Evolutionary conservation across 2,329 filamentous ascomycete genomes (phyloP).

Genomic region (Colletotrichum caudatum): DNA sequence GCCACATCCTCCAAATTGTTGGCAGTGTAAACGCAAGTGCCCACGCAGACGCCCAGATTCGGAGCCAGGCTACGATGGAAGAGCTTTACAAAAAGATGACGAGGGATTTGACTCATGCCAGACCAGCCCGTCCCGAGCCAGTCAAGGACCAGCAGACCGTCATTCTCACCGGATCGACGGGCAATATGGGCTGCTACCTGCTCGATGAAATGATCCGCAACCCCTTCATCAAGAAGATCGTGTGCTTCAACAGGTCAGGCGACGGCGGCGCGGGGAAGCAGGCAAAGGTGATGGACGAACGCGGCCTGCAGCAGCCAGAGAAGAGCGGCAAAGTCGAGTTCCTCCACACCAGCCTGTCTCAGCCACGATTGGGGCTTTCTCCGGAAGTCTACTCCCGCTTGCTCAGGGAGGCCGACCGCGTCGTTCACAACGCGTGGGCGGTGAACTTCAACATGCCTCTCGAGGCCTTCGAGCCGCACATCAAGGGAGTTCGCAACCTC

Average conservation of each 20-base stretch:
- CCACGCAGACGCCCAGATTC: neutral
- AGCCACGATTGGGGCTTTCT: slow-evolving; percentile 23
- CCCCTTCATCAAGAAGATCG: slow-evolving; percentile 41
- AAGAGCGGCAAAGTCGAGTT: slow-evolving; percentile 45
- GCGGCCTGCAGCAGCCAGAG: slow-evolving; percentile 5
- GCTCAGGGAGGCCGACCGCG: slow-evolving; percentile 54
- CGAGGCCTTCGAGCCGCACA: slow-evolving; percentile 62
- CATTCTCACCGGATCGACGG: slow-evolving; percentile 33
- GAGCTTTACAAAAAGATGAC: slow-evolving; percentile 52
- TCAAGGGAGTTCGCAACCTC: slow-evolving; percentile 63
- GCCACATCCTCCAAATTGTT: slow-evolving; percentile 44
- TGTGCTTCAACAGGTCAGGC: slow-evolving; percentile 33
- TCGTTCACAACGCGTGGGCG: slow-evolving; percentile 64
- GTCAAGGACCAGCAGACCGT: slow-evolving; percentile 48
- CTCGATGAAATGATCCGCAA: slow-evolving; percentile 30
- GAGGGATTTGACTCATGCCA: slow-evolving; percentile 44
- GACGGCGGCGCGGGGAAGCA: slow-evolving; percentile 35
- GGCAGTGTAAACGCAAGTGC: neutral
- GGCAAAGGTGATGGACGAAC: slow-evolving; percentile 30
- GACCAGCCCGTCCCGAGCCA: slow-evolving; percentile 47
- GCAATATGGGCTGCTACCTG: slow-evolving; percentile 38
- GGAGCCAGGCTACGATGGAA: slow-evolving; percentile 46
- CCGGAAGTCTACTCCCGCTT: slow-evolving; percentile 44
- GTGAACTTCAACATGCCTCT: slow-evolving; percentile 66
- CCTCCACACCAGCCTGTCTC: slow-evolving; percentile 50